Conservation (phyloP, 768 basidiomycete genomes). For the Rhizopogon vinicolor region DNA sequence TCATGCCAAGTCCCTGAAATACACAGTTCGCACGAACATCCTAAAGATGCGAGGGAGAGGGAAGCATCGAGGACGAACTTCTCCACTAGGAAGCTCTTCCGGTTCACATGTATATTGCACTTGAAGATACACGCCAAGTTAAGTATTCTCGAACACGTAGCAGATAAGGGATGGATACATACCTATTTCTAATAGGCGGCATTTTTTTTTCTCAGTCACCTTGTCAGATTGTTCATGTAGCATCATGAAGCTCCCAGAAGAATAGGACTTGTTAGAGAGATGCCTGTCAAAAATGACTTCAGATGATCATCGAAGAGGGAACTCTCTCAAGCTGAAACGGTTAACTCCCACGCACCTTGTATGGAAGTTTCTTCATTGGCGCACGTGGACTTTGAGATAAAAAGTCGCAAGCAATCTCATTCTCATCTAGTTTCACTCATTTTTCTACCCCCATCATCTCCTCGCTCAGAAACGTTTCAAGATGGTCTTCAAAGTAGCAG, state of each 20-base stretch:
- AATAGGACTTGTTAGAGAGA: not conserved
- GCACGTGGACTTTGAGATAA: constrained; percentile 29
- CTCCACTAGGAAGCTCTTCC: constrained; percentile 24
- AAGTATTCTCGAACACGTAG: constrained; percentile 3
- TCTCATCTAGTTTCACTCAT: constrained; percentile 14
- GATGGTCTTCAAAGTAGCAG: constrained; percentile 91
- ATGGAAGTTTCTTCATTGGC: constrained; percentile 1
- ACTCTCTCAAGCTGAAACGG: constrained; percentile 4
- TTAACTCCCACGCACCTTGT: constrained; percentile 19
- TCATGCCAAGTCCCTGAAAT: not conserved
- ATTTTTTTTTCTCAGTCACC: constrained; percentile 25
- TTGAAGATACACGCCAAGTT: constrained; percentile 2
- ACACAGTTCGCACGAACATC: constrained; percentile 42
- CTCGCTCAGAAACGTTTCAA: constrained; percentile 11
- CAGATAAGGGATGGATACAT: not conserved
- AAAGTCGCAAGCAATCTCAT: constrained; percentile 20
- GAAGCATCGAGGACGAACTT: constrained; percentile 48
- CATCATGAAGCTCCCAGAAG: not conserved
- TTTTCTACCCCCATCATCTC: constrained; percentile 18
- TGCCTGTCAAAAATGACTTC: not conserved
- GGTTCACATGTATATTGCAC: constrained; percentile 63
- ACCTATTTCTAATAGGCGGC: constrained; percentile 62
- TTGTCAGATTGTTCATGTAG: not conserved
- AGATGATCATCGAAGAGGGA: not conserved
- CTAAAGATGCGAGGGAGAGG: constrained; percentile 73